These are phyloP conservation scores for Mycena belliarum DNA, from an alignment of 768 basidiomycete genomes.

Conservation along the genomic window DNA sequence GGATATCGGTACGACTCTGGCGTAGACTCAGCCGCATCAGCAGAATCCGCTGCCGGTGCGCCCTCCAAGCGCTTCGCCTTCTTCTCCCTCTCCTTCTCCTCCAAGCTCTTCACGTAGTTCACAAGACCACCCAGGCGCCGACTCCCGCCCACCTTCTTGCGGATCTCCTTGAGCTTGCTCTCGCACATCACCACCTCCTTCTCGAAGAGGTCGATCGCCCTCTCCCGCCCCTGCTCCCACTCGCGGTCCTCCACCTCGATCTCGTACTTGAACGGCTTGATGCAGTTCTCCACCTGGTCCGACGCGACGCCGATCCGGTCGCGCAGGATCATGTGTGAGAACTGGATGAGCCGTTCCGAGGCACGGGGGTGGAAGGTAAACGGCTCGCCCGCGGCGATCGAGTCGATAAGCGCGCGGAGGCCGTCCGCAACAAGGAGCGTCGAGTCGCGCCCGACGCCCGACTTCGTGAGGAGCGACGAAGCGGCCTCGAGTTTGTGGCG, in stretches of 20 bases:
- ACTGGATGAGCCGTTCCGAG: slow-evolving; percentile 86
- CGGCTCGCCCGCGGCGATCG: slow-evolving; percentile 86
- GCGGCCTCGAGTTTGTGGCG: slow-evolving; percentile 95
- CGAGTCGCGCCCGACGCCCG: slow-evolving; percentile 91
- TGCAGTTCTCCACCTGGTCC: slow-evolving; percentile 99
- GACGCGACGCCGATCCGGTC: slow-evolving; percentile 94
- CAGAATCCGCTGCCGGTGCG: slow-evolving; percentile 34
- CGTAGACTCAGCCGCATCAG: slow-evolving; percentile 31
- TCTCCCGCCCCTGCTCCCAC: slow-evolving; percentile 83
- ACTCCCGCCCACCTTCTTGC: slow-evolving; percentile 85
- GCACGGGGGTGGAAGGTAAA: slow-evolving; percentile 90
- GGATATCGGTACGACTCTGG: slow-evolving; percentile 87
- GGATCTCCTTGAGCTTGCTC: slow-evolving; percentile 81
- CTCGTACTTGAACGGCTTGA: slow-evolving; percentile 99
- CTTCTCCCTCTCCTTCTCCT: slow-evolving; percentile 72
- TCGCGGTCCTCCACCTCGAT: slow-evolving; percentile 92
- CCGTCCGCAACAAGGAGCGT: slow-evolving; percentile 95
- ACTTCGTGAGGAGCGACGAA: slow-evolving; percentile 90
- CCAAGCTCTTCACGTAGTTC: slow-evolving; percentile 77
- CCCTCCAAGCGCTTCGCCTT: slow-evolving; percentile 50
- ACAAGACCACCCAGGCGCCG: slow-evolving; percentile 77
- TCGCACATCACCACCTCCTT: slow-evolving; percentile 86
- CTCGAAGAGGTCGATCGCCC: slow-evolving; percentile 78
- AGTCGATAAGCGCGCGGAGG: slow-evolving; percentile 84
- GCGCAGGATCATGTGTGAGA: slow-evolving; percentile 89